Conservation (phyloP, 129 eudicot species). For the Apium graveolens region DNA sequence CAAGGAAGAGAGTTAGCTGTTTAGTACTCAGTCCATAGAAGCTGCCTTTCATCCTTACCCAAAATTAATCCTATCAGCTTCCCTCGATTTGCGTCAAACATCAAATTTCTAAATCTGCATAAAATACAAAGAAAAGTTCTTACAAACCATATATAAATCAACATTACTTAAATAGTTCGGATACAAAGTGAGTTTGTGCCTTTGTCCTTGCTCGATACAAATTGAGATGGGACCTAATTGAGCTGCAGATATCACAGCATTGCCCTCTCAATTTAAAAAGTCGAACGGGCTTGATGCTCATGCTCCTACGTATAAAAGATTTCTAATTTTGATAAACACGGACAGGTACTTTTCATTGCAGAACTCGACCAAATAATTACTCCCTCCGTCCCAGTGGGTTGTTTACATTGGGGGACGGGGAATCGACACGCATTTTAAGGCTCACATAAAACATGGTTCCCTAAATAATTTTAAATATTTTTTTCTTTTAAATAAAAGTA, state of each 20-base stretch:
- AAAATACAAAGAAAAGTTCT: not conserved
- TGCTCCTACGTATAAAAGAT: no score
- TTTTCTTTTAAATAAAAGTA: no score
- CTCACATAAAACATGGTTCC: no score
- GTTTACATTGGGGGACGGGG: no score
- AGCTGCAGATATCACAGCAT: not conserved
- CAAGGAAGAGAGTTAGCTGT: constrained; percentile 30
- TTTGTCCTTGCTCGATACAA: not conserved
- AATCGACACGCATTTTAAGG: no score
- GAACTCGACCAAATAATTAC: no score
- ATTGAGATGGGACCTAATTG: not conserved
- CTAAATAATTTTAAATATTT: no score
- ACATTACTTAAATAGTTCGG: not conserved
- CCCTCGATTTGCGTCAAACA: not conserved
- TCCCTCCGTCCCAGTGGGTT: no score
- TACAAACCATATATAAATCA: not conserved
- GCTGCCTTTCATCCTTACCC: constrained; percentile 34
- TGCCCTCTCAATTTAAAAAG: not conserved
- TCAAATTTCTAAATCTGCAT: not conserved
- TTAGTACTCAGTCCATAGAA: constrained; percentile 22
- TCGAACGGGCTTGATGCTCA: no score
- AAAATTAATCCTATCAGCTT: not conserved
- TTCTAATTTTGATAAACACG: no score
- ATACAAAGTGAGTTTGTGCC: not conserved
- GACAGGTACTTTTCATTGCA: no score